A percentile compares a stretch with the other conserved stretches of the same genome.
Conservation (phyloP, 768 basidiomycete species). For the Lentinula guzmanii region DNA sequence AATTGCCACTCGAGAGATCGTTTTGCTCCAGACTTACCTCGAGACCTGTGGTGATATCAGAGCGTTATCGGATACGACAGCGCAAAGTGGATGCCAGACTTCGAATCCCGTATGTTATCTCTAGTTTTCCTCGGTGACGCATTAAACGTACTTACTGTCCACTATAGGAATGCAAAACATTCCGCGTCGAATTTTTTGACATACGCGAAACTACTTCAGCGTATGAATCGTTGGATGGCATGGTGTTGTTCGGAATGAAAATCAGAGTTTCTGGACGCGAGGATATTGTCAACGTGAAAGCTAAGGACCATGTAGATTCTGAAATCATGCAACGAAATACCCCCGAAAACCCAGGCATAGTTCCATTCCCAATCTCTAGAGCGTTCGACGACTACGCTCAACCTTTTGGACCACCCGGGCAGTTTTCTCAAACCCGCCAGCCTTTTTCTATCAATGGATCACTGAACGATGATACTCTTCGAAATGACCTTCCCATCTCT, state of each 20-base stretch:
- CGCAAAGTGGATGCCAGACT: slow-evolving; percentile 8
- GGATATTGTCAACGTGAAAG: background rate
- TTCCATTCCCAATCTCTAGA: slow-evolving; percentile 13
- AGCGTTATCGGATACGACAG: slow-evolving; percentile 18
- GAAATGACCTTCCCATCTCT: background rate
- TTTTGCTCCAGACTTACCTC: slow-evolving; percentile 24
- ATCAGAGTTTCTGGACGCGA: slow-evolving; percentile 37
- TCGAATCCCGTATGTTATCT: slow-evolving; percentile 15
- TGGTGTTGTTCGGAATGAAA: slow-evolving; percentile 45
- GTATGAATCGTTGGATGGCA: slow-evolving; percentile 41
- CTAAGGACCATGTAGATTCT: background rate
- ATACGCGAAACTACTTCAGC: slow-evolving; percentile 51
- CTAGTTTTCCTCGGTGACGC: background rate
- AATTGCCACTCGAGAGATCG: background rate
- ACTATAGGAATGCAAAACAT: slow-evolving; percentile 24
- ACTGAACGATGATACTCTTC: slow-evolving; percentile 3
- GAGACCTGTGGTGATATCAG: slow-evolving; percentile 29
- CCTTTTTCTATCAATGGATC: slow-evolving; percentile 19
- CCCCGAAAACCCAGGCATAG: slow-evolving; percentile 5
- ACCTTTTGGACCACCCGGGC: slow-evolving; percentile 18
- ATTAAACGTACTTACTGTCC: background rate
- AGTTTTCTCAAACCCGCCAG: slow-evolving; percentile 29
- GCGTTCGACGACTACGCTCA: slow-evolving; percentile 4
- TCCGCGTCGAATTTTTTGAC: slow-evolving; percentile 65
- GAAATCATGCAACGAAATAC: background rate